Evolutionary conservation across 192 early-diverging fungal genomes (phyloP), one percentile per base, ranked within the genome.

Genomic region (Umbelopsis sp.): DNA sequence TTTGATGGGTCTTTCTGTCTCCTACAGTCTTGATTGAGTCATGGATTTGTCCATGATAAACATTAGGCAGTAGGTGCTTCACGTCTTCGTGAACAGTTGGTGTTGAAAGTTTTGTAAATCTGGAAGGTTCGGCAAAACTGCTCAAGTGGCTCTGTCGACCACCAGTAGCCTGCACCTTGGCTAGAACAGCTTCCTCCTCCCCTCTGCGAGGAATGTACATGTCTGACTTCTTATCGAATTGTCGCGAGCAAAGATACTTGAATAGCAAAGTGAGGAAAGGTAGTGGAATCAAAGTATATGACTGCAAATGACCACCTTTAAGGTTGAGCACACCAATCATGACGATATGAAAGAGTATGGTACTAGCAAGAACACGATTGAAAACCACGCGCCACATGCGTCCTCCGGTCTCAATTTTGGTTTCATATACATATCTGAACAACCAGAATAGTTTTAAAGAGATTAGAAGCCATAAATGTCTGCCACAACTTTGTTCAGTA

Each of bases 371-470:
- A 53, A 91, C 78, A 13, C 90, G 82, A 55, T 93, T 88, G 69
- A 91, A 88, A 16, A 90, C 77, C 41, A 81, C 81, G 8, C 88
- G 86, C 90, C 90, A 92, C 80, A 91, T 90, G 22, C 80, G 82
- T 25, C 91, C 92, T 13, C 85, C 92, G 3, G 89, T 92, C 51
- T 93, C 89, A 61, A 90, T 77, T 61, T 85, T 84, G 20, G 92
- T 93, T 66, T 81, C 78, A 77, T 90, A 92, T 25, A 93, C 87
- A 70, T 90, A 89, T 41, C 71, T 73, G 46, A 15, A 5, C 20
- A 41, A 25, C 8, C 2, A n/a, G 9, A 25, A 35, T 61, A 35
- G 18, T 16, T 61, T 18, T 5, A 18, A 18, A 0, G 4, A 3
- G 16, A n/a, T 3, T 8, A 9, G 12, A 25, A 23, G 22, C n/a